Percentiles rank a stretch among this genome's conserved stretches.
These are phyloP conservation scores for Hypocrella siamensis DNA, from an alignment of 2,329 filamentous ascomycete genomes.

Conservation along the genomic window DNA sequence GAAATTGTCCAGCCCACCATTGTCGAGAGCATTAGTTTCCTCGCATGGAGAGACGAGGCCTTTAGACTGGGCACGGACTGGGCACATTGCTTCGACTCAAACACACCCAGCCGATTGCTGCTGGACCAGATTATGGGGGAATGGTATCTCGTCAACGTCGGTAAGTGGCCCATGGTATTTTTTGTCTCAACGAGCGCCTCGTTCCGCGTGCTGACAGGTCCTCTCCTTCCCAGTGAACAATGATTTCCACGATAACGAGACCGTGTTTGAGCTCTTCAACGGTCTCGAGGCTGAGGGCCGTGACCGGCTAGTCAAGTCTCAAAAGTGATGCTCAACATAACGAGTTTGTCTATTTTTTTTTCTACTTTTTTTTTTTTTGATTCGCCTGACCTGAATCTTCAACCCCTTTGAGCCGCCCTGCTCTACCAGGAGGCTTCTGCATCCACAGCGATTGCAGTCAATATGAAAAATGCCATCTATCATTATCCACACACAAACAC, in stretches of 20 bases:
- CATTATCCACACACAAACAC: neutral
- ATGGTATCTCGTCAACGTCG: constrained; percentile 93
- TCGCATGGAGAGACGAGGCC: constrained; percentile 97
- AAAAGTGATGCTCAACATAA: no score
- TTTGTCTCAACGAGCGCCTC: no score
- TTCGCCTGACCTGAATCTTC: no score
- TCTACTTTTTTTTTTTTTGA: constrained; percentile 2
- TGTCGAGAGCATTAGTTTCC: constrained; percentile 91
- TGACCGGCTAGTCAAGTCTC: constrained; percentile 20
- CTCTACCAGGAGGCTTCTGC: no score
- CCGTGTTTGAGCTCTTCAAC: constrained; percentile 76
- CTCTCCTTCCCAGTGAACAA: constrained; percentile 83
- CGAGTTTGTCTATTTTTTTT: neutral
- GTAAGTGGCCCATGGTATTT: constrained; percentile 32
- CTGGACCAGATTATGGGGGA: constrained; percentile 74
- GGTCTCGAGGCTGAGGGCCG: constrained; percentile 55
- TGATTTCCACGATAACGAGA: constrained; percentile 75
- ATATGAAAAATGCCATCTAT: no score
- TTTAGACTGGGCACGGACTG: constrained; percentile 86
- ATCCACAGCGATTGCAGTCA: no score
- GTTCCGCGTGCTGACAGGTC: no score
- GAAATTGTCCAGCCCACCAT: constrained; percentile 99
- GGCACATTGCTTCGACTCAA: constrained; percentile 74
- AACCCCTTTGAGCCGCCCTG: no score
- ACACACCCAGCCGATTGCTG: constrained; percentile 61